These are phyloP conservation scores for Synura sp. DNA, from an alignment of 352 stramenopile species.

Conservation along the genomic window DNA sequence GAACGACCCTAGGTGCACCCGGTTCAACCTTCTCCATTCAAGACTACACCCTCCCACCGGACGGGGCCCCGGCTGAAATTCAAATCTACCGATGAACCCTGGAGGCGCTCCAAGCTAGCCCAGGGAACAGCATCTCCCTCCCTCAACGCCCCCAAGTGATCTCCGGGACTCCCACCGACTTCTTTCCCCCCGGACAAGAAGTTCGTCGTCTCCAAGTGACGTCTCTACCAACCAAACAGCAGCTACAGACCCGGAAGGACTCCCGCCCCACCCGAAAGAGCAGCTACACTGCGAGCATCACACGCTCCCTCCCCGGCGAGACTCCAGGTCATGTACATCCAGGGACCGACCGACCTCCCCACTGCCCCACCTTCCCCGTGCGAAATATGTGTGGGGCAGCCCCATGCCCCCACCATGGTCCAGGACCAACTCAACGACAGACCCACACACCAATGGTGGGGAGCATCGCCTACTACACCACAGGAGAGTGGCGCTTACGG, in stretches of 20 bases:
- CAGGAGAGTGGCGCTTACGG: background rate
- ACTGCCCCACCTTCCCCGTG: conserved; percentile 8
- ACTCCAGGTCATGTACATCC: background rate
- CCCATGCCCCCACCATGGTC: background rate
- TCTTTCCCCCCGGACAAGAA: background rate
- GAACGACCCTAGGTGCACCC: background rate
- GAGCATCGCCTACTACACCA: background rate
- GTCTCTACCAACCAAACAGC: background rate
- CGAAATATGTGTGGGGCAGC: background rate
- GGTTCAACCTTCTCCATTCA: too few relatives aligned
- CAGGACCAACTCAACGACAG: background rate
- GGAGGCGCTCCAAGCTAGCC: background rate
- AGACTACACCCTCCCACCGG: background rate
- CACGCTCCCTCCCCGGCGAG: background rate
- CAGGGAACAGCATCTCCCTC: conserved; percentile 12
- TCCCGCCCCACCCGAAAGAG: background rate
- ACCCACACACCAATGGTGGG: background rate
- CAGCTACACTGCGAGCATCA: background rate
- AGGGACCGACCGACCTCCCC: background rate
- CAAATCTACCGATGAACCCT: too few relatives aligned
- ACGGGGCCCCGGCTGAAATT: background rate
- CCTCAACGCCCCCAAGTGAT: background rate
- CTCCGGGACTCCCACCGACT: too few relatives aligned
- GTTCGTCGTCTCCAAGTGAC: background rate
- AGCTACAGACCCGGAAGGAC: background rate